Percentiles rank a stretch among this genome's conserved stretches.
Evolutionary conservation across 2,329 filamentous ascomycete species (phyloP).

Genomic region (Simplicillium sp.): DNA sequence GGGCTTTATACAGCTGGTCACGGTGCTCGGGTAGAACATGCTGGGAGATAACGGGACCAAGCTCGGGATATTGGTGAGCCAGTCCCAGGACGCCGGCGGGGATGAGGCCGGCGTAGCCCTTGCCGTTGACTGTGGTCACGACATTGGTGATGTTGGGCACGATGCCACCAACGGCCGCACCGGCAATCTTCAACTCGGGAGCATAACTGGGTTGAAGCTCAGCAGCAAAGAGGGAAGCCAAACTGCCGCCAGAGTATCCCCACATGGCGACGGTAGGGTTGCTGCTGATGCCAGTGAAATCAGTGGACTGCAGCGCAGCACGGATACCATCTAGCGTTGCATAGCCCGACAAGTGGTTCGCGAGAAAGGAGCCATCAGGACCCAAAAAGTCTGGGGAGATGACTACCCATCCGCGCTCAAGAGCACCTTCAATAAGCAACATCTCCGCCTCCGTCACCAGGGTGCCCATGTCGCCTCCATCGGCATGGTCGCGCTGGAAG

Average conservation of each 20-base stretch:
- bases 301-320: constrained; percentile 18
- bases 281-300: constrained; percentile 1
- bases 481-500: not conserved
- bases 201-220: constrained; percentile 11
- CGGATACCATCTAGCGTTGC: constrained; percentile 30
- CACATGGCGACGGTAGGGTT: not conserved
- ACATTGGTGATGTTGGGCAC: constrained; percentile 10
- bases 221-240: constrained; percentile 9
- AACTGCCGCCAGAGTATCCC: constrained; percentile 13
- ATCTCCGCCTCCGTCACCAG: constrained; percentile 8
- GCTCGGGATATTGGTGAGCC: not conserved
- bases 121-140: constrained; percentile 10
- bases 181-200: constrained; percentile 6
- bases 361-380: constrained; percentile 28
- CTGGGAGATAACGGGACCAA: constrained; percentile 2
- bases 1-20: constrained; percentile 2
- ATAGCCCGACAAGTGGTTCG: constrained; percentile 27
- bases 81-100: constrained; percentile 7
- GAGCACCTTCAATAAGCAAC: constrained; percentile 4
- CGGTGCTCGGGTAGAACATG: not conserved
- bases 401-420: constrained; percentile 31
- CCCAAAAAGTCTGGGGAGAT: constrained; percentile 34
- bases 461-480: constrained; percentile 23
- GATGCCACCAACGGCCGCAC: constrained; percentile 10
- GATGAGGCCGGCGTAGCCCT: constrained; percentile 5